phyloP scores from a whole-genome alignment of 2,329 filamentous ascomycete genomes.

The Tympanopsis confertula region DNA sequence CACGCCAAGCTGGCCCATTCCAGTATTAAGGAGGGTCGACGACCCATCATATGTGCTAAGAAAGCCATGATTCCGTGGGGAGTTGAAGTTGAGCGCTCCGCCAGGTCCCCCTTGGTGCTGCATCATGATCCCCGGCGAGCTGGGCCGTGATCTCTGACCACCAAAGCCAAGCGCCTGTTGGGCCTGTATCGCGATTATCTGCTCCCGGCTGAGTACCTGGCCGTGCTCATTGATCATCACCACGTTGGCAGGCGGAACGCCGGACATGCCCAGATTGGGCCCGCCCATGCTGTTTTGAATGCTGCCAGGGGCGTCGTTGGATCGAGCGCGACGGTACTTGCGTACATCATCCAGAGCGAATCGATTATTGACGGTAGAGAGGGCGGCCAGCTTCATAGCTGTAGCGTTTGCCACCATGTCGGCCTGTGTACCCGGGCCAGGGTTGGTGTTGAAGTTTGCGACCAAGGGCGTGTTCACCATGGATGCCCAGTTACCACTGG shows the following conservation, averaged over 20 bases:
- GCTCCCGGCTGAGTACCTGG: constrained; percentile 74
- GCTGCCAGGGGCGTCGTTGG: constrained; percentile 64
- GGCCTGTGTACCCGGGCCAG: constrained; percentile 50
- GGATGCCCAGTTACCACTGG: constrained; percentile 88
- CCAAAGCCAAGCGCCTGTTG: constrained; percentile 46
- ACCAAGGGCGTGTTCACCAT: constrained; percentile 98
- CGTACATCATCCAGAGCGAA: constrained; percentile 93
- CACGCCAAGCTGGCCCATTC: constrained; percentile 28
- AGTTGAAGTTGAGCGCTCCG: constrained; percentile 54
- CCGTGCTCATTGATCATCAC: constrained; percentile 97
- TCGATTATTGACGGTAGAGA: constrained; percentile 96
- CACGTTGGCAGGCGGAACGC: constrained; percentile 66
- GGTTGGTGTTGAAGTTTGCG: constrained; percentile 48
- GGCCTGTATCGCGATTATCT: constrained; percentile 70
- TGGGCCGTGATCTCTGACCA: constrained; percentile 72
- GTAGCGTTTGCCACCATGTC: constrained; percentile 99
- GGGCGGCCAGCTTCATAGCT: constrained; percentile 92
- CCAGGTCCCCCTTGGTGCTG: constrained; percentile 39
- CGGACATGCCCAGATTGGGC: constrained; percentile 9
- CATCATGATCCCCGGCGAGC: constrained; percentile 77
- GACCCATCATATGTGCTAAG: constrained; percentile 73
- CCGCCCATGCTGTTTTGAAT: constrained; percentile 6
- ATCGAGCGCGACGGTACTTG: constrained; percentile 85
- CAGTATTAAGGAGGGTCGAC: constrained; percentile 56
- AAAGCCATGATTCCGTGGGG: constrained; percentile 90